These are phyloP conservation scores for Sphagnurus paluster DNA, from an alignment of 1,284 basidiomycete genomes.

Conservation along the genomic window DNA sequence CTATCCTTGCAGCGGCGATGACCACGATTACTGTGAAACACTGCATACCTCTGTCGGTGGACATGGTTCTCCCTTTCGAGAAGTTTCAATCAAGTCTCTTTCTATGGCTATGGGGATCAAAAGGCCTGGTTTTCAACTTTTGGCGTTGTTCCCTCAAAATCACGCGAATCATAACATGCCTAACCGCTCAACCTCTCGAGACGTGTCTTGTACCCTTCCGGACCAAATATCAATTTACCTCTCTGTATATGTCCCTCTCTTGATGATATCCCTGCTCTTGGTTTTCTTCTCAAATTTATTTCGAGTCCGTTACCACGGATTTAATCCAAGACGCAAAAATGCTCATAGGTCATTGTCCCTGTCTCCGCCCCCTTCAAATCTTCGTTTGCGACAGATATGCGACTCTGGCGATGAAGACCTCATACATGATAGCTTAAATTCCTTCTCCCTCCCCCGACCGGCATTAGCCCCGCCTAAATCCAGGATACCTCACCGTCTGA, in stretches of 20 bases:
- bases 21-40: constrained; percentile 89
- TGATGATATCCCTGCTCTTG: constrained; percentile 40
- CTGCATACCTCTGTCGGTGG: constrained; percentile 46
- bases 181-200: constrained; percentile 38
- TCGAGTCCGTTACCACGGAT: constrained; percentile 15
- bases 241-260: constrained; percentile 52
- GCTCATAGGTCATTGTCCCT: constrained; percentile 11
- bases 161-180: constrained; percentile 23
- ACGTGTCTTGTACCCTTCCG: constrained; percentile 70
- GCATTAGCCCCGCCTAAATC: constrained; percentile 9
- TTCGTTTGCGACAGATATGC: constrained; percentile 4
- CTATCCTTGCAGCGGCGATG: constrained; percentile 67
- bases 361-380: not conserved
- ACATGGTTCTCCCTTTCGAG: constrained; percentile 39
- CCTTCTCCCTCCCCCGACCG: constrained; percentile 22
- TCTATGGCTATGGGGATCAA: constrained; percentile 79
- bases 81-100: constrained; percentile 84
- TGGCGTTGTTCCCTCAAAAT: constrained; percentile 59
- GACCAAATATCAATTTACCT: constrained; percentile 70
- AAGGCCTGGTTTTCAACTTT: constrained; percentile 82
- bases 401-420: constrained; percentile 6
- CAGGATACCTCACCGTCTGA: not conserved
- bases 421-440: constrained; percentile 1
- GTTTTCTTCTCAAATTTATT: constrained; percentile 35
- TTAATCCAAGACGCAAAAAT: constrained; percentile 8